A percentile compares a stretch with the other conserved stretches of the same genome.
These are phyloP conservation scores for Penicillium herquei DNA, from an alignment of 495 filamentous ascomycete genomes.

Conservation along the genomic window DNA sequence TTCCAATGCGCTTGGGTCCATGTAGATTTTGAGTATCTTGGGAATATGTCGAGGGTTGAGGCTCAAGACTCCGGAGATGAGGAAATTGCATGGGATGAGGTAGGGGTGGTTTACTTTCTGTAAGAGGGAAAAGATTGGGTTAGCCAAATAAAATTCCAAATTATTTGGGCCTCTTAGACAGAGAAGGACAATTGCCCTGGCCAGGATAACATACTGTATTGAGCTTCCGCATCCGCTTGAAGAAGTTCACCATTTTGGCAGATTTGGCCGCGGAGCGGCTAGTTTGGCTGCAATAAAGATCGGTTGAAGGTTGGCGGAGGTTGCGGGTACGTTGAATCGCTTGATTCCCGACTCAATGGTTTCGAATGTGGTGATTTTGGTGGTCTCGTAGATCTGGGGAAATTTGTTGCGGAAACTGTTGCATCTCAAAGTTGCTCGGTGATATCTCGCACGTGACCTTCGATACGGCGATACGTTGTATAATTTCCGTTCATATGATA, in stretches of 20 bases:
- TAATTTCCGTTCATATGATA: not conserved
- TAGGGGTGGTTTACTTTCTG: conserved; percentile 36
- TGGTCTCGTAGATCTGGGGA: conserved; percentile 23
- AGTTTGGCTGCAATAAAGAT: conserved; percentile 10
- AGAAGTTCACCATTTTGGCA: conserved; percentile 69
- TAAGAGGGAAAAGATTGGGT: conserved; percentile 3
- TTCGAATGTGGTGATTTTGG: conserved; percentile 4
- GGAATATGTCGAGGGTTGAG: not conserved
- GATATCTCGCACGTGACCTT: conserved; percentile 23
- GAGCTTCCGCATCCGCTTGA: conserved; percentile 76
- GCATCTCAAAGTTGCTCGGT: conserved; percentile 28
- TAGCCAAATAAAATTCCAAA: conserved; percentile 3
- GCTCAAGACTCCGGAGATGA: conserved; percentile 2
- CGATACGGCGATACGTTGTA: not conserved
- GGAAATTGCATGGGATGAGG: conserved; percentile 11
- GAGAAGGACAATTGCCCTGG: not conserved
- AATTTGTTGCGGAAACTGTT: conserved; percentile 28
- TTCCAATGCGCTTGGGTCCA: not conserved
- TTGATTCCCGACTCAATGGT: not conserved
- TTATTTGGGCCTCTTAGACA: not conserved
- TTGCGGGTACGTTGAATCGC: no score
- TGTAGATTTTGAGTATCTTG: not conserved
- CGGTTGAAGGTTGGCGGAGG: no score
- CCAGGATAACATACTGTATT: conserved; percentile 59
- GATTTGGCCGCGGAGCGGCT: conserved; percentile 22